Evolutionary conservation across 2,329 filamentous ascomycete genomes (phyloP).

Genomic region (Diaporthe humulicola): DNA sequence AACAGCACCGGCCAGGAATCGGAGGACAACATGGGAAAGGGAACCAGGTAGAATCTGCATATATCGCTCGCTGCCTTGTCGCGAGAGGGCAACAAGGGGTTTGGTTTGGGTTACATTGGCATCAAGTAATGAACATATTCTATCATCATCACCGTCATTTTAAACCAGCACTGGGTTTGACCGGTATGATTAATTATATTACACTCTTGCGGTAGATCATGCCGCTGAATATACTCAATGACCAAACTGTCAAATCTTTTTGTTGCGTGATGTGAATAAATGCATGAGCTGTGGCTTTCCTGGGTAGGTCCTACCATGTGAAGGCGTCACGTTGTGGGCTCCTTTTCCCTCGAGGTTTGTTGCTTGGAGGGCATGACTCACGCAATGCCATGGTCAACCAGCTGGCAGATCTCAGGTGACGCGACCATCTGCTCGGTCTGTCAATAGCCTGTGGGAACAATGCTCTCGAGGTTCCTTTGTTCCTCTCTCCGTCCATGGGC

Average conservation of each 20-base stretch:
- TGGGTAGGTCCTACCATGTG: too few relatives aligned
- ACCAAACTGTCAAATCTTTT: neutral
- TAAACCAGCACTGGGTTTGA: neutral
- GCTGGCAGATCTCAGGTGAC: neutral
- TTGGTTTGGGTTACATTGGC: neutral
- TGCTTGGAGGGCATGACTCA: neutral
- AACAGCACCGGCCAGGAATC: constrained; percentile 16
- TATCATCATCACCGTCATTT: neutral
- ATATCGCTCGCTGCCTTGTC: constrained; percentile 11
- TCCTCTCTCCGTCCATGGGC: neutral
- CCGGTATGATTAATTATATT: neutral
- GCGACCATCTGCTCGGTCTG: neutral
- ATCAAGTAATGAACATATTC: constrained; percentile 10
- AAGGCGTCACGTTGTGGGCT: neutral
- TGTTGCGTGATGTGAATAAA: neutral
- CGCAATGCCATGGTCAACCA: neutral
- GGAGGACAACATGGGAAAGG: neutral
- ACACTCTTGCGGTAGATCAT: neutral
- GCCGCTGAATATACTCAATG: neutral
- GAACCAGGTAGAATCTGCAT: constrained; percentile 9
- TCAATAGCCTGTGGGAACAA: neutral
- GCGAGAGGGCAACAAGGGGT: neutral
- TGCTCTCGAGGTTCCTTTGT: too few relatives aligned
- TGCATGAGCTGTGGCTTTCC: neutral
- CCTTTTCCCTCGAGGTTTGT: too few relatives aligned